phyloP scores from a whole-genome alignment of 108 stramenopile genomes.

The Cylindrotheca fusiformis region DNA sequence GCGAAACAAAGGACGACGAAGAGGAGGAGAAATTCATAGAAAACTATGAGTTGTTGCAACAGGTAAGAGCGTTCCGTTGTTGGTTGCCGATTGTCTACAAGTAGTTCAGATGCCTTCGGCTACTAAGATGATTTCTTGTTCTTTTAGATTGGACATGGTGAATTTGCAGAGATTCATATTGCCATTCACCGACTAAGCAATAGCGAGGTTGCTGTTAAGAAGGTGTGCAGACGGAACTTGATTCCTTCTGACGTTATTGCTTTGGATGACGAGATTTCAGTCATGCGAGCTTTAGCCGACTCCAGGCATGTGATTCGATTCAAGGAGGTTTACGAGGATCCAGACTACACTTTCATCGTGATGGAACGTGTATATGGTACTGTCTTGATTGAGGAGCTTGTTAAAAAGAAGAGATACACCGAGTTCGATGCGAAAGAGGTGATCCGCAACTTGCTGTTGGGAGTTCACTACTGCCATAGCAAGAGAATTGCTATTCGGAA shows the following conservation, averaged over 20 bases:
- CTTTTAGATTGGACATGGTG: slow-evolving; percentile 50
- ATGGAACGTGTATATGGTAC: slow-evolving; percentile 79
- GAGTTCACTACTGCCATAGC: slow-evolving; percentile 72
- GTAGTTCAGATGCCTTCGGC: background rate
- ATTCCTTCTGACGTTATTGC: slow-evolving; percentile 40
- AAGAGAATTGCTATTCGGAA: slow-evolving; percentile 87
- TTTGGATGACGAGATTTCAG: slow-evolving; percentile 52
- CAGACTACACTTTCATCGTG: slow-evolving; percentile 56
- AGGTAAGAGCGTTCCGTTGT: too few species aligned
- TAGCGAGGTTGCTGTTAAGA: slow-evolving; percentile 51
- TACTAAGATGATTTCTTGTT: background rate
- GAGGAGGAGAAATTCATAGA: background rate
- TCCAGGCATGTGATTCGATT: slow-evolving; percentile 56
- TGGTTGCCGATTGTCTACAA: too few species aligned
- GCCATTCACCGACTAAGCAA: slow-evolving; percentile 42
- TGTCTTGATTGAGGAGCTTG: slow-evolving; percentile 89
- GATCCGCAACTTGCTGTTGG: slow-evolving; percentile 50
- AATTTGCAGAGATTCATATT: slow-evolving; percentile 46
- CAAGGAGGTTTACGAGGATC: slow-evolving; percentile 61
- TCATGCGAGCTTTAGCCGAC: slow-evolving; percentile 35
- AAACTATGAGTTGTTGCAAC: background rate
- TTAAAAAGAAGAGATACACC: slow-evolving; percentile 62
- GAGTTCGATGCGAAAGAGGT: slow-evolving; percentile 86
- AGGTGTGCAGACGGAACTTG: slow-evolving; percentile 46
- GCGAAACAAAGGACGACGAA: too few species aligned